Evolutionary conservation across 257 asterid species (phyloP).

Genomic region (Primulina eburnea): DNA sequence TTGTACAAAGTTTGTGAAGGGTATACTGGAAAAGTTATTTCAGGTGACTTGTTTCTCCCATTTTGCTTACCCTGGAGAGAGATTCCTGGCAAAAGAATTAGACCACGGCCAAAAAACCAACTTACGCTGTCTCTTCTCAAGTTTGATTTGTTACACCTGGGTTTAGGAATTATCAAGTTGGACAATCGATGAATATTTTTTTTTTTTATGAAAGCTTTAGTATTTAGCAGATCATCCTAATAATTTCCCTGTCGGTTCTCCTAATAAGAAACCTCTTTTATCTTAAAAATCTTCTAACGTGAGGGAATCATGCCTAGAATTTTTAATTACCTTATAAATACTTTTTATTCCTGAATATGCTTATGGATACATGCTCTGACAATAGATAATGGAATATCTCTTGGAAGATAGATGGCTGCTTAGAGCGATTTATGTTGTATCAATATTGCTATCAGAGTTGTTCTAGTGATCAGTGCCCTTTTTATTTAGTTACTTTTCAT

Average conservation of each 20-base stretch:
- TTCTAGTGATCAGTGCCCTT: neutral
- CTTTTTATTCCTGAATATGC: neutral
- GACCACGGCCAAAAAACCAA: too few species aligned
- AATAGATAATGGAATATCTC: too few species aligned
- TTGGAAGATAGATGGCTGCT: neutral
- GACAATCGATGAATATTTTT: neutral
- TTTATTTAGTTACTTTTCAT: neutral
- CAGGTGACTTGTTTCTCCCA: constrained; percentile 46
- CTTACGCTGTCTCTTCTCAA: neutral
- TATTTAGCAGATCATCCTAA: neutral
- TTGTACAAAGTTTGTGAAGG: constrained; percentile 79
- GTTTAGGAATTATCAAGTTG: neutral
- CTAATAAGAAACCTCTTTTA: neutral
- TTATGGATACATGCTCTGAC: too few species aligned
- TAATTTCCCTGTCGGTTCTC: neutral
- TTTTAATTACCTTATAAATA: neutral
- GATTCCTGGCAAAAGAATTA: neutral
- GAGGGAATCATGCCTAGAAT: neutral
- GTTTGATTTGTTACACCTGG: neutral
- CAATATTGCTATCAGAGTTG: neutral
- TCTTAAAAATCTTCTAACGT: neutral
- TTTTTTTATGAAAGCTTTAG: neutral
- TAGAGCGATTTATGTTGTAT: neutral
- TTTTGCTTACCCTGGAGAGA: constrained; percentile 2
- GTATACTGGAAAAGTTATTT: constrained; percentile 59